Evolutionary conservation across 805 yeast genomes (phyloP), one percentile per base, ranked within the genome.

Genomic region (Tetrapisispora pingtungensis): DNA sequence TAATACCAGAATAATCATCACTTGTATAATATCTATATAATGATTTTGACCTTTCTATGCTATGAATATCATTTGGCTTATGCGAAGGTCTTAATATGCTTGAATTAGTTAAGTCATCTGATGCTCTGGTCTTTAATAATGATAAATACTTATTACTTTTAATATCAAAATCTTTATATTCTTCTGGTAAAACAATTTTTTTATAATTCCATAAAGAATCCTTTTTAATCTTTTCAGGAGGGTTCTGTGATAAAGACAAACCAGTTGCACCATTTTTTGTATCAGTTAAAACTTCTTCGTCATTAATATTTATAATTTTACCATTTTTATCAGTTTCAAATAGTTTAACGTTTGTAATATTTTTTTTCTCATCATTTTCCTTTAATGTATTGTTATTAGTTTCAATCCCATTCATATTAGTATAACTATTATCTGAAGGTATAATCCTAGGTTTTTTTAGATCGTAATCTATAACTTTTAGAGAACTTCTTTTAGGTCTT

Each of bases 251-350:
- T 43, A 87, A 62, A 3, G 93, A 82, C 34, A 78, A 69, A 2
- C 96, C 96, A 0, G 90, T 81, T 33, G 77, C 77, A 10, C 74
- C 71, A 35, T 84, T 78, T 10, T 66, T 59, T 0, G 82, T 78
- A 32, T 69, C 73, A 0, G n/a, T 36, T 8, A 28, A 12, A 30
- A 38, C 27, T 15, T 34, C 26, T 12, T 40, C 46, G 32, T 85
- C 93, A 18, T 67, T 59, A 27, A 59, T 61, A 31, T 55, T 52
- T 19, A 43, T 45, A 30, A 52, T 44, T 7, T 49, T 45, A 22
- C 62, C 62, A n/a, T 51, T 43, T 12, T 50, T 36, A 41, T 54
- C 53, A 18, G 42, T 45, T 32, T 53, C 52, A 15, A 40, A 33
- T 41, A 36, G 7, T 27, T 33, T n/a, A 13, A 36, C 28, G n/a